Conservation (phyloP, 2,329 filamentous ascomycete genomes). For the Arthrocladium fulminans region DNA sequence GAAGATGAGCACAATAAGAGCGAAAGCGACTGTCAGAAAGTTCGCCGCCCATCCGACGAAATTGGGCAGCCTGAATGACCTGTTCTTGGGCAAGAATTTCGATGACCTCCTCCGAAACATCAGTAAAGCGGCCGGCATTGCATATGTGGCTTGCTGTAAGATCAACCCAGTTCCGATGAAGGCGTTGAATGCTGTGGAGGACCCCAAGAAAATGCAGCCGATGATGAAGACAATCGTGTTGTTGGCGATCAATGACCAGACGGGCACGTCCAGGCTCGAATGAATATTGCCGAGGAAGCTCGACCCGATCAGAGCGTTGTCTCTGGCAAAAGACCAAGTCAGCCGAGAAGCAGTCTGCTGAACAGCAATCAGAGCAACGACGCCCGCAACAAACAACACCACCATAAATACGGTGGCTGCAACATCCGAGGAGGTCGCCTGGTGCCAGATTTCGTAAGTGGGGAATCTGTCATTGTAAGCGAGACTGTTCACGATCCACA, state of each 20-base stretch:
- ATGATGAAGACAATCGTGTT: conserved; percentile 12
- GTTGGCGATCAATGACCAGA: conserved; percentile 19
- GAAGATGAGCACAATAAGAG: not conserved
- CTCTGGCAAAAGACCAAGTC: conserved; percentile 25
- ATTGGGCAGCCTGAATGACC: not conserved
- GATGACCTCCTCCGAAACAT: not conserved
- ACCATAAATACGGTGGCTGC: conserved; percentile 14
- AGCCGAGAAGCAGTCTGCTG: conserved; percentile 19
- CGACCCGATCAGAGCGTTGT: conserved; percentile 18
- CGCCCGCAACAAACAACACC: not conserved
- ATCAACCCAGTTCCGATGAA: conserved; percentile 48
- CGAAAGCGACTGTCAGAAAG: not conserved
- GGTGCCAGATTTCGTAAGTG: conserved; percentile 15
- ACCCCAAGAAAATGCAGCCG: conserved; percentile 36
- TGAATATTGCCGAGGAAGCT: conserved; percentile 14
- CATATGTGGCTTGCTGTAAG: conserved; percentile 15
- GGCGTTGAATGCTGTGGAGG: conserved; percentile 41
- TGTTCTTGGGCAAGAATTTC: not conserved
- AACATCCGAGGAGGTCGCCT: conserved; percentile 11
- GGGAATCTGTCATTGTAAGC: conserved; percentile 7
- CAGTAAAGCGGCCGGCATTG: not conserved
- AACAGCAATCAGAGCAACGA: conserved; percentile 6
- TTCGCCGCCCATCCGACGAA: not conserved
- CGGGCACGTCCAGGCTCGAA: conserved; percentile 16
- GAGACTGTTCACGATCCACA: too few species aligned